phyloP scores from a whole-genome alignment of 495 filamentous ascomycete genomes.

The Aspergillus nanangensis region DNA sequence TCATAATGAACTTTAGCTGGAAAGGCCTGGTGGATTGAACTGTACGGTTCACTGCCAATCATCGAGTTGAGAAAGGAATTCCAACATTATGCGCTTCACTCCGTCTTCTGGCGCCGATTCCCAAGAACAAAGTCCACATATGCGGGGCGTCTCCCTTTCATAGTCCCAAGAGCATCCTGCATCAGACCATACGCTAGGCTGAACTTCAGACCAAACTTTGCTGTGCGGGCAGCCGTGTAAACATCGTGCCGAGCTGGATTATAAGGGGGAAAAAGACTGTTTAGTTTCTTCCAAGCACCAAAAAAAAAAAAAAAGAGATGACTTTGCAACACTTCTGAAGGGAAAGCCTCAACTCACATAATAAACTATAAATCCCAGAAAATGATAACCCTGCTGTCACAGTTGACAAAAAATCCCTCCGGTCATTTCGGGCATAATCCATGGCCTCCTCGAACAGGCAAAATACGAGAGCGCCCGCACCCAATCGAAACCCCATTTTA shows the following conservation, averaged over 20 bases:
- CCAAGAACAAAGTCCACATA: slow-evolving; percentile 67
- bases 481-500: slow-evolving; percentile 67
- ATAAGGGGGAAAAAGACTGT: not conserved
- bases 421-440: slow-evolving; percentile 65
- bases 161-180: slow-evolving; percentile 64
- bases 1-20: too few relatives aligned
- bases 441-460: slow-evolving; percentile 77
- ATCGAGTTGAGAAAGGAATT: too few relatives aligned
- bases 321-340: too few relatives aligned
- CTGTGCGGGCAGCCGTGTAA: slow-evolving; percentile 76
- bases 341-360: slow-evolving; percentile 73
- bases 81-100: slow-evolving; percentile 7
- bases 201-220: slow-evolving; percentile 70
- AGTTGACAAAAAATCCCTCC: slow-evolving; percentile 67
- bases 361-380: slow-evolving; percentile 80
- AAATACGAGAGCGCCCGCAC: slow-evolving; percentile 62
- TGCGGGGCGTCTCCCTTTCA: slow-evolving; percentile 62
- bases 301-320: not conserved
- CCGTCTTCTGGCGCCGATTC: slow-evolving; percentile 17
- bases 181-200: slow-evolving; percentile 76
- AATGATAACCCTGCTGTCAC: slow-evolving; percentile 75
- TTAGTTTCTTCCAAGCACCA: slow-evolving; percentile 12
- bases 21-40: too few relatives aligned
- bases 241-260: slow-evolving; percentile 74
- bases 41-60: too few relatives aligned